These are phyloP conservation scores for Scheffersomyces ergatensis DNA, from an alignment of 805 yeast genomes.

Conservation along the genomic window DNA sequence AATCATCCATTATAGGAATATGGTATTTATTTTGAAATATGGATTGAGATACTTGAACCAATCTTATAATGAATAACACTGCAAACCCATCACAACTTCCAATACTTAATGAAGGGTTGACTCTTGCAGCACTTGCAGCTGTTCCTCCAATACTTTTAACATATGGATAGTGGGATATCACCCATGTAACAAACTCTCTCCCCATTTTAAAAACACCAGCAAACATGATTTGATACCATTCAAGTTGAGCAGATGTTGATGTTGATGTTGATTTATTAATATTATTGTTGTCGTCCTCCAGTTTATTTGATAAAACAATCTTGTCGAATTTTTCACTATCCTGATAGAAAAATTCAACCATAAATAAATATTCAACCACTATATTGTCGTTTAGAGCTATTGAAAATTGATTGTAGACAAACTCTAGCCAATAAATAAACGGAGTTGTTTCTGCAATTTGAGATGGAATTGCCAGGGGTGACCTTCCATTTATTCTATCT, in stretches of 20 bases:
- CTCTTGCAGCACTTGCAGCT: constrained; percentile 8
- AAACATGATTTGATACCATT: constrained; percentile 39
- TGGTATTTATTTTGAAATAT: constrained; percentile 63
- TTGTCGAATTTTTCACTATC: constrained; percentile 35
- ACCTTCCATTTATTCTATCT: constrained; percentile 25
- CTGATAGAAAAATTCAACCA: constrained; percentile 65
- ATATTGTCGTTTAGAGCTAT: constrained; percentile 74
- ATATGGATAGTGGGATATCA: constrained; percentile 35
- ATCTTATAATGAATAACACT: constrained; percentile 67
- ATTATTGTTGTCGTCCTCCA: constrained; percentile 3
- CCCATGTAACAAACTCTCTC: constrained; percentile 44
- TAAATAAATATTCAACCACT: constrained; percentile 70
- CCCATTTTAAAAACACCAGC: constrained; percentile 37
- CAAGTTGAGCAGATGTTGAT: constrained; percentile 9
- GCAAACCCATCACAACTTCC: constrained; percentile 74
- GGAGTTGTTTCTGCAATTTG: constrained; percentile 82
- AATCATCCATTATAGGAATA: constrained; percentile 70
- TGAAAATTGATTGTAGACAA: constrained; percentile 69
- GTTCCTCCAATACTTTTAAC: constrained; percentile 27
- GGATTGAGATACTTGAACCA: constrained; percentile 62
- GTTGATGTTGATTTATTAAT: too few species aligned
- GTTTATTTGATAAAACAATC: constrained; percentile 10
- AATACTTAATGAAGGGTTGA: constrained; percentile 19
- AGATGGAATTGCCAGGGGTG: constrained; percentile 71
- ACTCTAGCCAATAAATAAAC: constrained; percentile 66